Evolutionary conservation across 768 basidiomycete genomes (phyloP).

Genomic region (Lyophyllum semitale): DNA sequence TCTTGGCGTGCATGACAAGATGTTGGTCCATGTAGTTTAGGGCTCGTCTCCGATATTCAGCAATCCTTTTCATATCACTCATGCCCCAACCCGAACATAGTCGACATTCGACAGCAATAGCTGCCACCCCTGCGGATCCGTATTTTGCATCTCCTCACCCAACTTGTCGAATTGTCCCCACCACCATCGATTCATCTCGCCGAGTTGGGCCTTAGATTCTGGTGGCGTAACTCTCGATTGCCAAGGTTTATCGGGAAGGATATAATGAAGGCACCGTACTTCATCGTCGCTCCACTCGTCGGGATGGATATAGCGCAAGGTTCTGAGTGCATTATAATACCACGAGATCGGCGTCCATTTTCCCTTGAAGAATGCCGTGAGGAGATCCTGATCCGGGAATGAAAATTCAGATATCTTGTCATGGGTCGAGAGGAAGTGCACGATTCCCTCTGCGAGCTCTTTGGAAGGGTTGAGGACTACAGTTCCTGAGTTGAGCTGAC

Average conservation of each 20-base stretch:
- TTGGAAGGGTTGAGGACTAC: constrained; percentile 82
- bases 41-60: constrained; percentile 6
- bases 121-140: constrained; percentile 50
- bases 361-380: constrained; percentile 77
- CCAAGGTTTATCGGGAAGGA: constrained; percentile 89
- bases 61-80: background rate
- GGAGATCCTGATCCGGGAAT: constrained; percentile 93
- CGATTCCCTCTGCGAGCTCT: constrained; percentile 52
- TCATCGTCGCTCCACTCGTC: constrained; percentile 84
- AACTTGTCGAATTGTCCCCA: constrained; percentile 66
- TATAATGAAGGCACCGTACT: constrained; percentile 86
- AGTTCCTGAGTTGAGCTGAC: constrained; percentile 88
- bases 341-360: constrained; percentile 81
- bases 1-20: constrained; percentile 73
- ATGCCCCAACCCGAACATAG: constrained; percentile 14
- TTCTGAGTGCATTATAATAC: constrained; percentile 92
- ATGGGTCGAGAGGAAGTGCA: constrained; percentile 52
- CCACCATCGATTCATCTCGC: constrained; percentile 72
- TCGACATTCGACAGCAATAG: constrained; percentile 54
- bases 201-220: constrained; percentile 42
- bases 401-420: constrained; percentile 42
- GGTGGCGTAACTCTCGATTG: constrained; percentile 45
- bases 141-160: constrained; percentile 41
- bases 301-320: constrained; percentile 72
- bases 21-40: background rate